Conservation (phyloP, 176 grass and related monocot genomes). For the Triticum timopheevii region DNA sequence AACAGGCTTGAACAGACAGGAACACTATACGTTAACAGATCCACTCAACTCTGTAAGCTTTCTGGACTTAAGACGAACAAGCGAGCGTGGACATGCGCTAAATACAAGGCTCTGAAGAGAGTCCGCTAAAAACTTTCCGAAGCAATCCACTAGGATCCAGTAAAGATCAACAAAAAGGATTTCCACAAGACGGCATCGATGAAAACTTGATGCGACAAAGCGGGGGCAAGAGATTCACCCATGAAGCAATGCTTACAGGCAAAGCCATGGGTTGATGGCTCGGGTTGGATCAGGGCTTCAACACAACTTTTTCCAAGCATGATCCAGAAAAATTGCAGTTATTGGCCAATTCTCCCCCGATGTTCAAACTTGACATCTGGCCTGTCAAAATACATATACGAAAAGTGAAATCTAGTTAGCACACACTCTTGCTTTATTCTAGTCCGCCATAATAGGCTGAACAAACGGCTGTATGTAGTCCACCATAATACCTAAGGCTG, state of each 20-base stretch:
- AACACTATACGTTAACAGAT: background rate
- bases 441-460: too few species aligned
- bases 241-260: background rate
- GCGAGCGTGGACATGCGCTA: background rate
- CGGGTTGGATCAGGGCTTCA: background rate
- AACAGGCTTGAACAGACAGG: background rate
- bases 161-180: background rate
- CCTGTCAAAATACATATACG: conserved; percentile 13
- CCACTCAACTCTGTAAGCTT: background rate
- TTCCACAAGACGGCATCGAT: background rate
- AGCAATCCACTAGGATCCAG: conserved; percentile 7
- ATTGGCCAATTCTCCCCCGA: background rate
- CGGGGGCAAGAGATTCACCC: background rate
- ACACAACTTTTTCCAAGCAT: background rate
- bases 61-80: conserved; percentile 1
- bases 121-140: background rate
- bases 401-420: background rate
- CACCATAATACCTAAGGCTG: background rate
- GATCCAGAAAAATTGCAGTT: background rate
- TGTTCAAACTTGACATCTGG: background rate
- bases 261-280: background rate
- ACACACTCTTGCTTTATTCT: background rate
- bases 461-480: too few species aligned
- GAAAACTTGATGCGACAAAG: background rate
- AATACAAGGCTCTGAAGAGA: conserved; percentile 17